Conservation (phyloP, 139 green algal species). For the Chlorella vulgaris region DNA sequence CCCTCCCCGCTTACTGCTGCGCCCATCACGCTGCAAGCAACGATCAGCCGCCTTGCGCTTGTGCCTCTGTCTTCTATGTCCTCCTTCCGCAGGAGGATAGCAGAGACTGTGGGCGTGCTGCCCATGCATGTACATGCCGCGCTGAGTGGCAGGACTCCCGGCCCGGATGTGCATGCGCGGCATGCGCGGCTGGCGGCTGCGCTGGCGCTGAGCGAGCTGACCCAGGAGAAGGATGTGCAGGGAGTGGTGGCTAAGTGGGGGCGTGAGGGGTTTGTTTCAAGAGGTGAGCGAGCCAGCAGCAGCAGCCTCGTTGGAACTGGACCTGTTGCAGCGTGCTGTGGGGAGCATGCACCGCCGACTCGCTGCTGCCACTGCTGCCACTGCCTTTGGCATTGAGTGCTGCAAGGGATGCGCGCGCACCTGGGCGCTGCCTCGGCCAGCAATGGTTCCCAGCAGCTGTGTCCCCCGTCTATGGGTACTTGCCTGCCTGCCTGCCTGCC, state of each 20-base stretch:
- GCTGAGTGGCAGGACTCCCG: neutral
- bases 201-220: slow-evolving; percentile 44
- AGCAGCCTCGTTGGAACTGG: neutral
- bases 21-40: too few species aligned
- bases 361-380: too few species aligned
- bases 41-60: neutral
- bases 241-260: slow-evolving; percentile 52
- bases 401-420: neutral
- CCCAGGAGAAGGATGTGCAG: slow-evolving; percentile 44
- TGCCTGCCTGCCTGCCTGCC: neutral
- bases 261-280: slow-evolving; percentile 28
- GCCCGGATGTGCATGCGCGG: neutral
- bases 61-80: neutral
- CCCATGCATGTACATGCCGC: neutral
- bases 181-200: slow-evolving; percentile 61
- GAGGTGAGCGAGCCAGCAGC: slow-evolving; percentile 2
- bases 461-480: neutral
- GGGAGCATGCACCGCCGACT: too few species aligned
- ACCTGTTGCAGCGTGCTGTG: neutral
- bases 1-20: too few species aligned
- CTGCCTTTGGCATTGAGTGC: too few species aligned
- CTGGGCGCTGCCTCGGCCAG: neutral
- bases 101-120: slow-evolving; percentile 1
- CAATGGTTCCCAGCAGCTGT: too few species aligned
- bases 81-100: slow-evolving; percentile 2